Conservation (phyloP, 1,284 basidiomycete genomes). For the Sphaerobolus stellatus region DNA sequence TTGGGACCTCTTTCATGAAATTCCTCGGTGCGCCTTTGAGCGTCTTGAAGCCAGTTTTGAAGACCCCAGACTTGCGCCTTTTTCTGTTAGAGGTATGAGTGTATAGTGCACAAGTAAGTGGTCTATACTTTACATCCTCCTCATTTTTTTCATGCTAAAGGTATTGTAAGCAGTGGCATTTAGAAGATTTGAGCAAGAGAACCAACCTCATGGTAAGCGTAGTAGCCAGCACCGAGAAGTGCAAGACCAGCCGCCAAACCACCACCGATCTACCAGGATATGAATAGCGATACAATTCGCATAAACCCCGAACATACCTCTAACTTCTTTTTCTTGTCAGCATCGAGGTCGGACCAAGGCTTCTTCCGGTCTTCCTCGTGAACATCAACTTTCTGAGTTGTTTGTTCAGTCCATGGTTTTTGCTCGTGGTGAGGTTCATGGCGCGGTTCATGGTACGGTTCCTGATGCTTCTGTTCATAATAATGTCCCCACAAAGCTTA, state of each 20-base stretch:
- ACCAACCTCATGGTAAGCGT: conserved; percentile 43
- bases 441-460: conserved; percentile 8
- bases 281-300: not conserved
- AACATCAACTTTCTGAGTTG: conserved; percentile 36
- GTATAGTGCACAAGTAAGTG: not conserved
- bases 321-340: conserved; percentile 56
- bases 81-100: conserved; percentile 48
- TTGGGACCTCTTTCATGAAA: conserved; percentile 47
- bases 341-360: conserved; percentile 56
- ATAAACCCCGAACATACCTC: conserved; percentile 40
- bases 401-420: conserved; percentile 22
- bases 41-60: conserved; percentile 58
- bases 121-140: conserved; percentile 47
- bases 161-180: not conserved
- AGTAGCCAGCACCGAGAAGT: conserved; percentile 49
- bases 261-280: conserved; percentile 53
- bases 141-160: conserved; percentile 50
- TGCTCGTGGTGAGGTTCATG: conserved; percentile 23
- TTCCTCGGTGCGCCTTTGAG: conserved; percentile 49
- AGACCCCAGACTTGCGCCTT: conserved; percentile 51
- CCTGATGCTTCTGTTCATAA: conserved; percentile 19
- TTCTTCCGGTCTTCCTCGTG: conserved; percentile 51
- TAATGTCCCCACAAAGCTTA: conserved; percentile 20
- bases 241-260: conserved; percentile 57
- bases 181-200: not conserved